Percentiles rank a stretch among this genome's conserved stretches.
These are phyloP conservation scores for Melanopsichium pennsylvanicum DNA, from an alignment of 1,284 basidiomycete species.

Conservation along the genomic window DNA sequence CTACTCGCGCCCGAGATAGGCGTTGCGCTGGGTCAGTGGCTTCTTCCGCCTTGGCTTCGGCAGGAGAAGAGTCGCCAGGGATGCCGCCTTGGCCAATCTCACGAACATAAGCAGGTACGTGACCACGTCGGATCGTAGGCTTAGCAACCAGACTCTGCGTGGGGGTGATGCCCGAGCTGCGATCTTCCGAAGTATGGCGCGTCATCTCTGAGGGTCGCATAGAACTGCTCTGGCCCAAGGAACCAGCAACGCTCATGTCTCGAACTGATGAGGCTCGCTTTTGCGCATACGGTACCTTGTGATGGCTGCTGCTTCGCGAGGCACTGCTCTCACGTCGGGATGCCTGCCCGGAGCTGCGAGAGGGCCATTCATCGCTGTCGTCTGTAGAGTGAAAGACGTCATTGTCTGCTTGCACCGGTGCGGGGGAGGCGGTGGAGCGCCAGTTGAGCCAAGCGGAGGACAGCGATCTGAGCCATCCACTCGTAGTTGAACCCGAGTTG, in stretches of 20 bases:
- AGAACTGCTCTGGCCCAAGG: constrained; percentile 10
- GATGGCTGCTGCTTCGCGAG: constrained; percentile 25
- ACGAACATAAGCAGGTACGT: constrained; percentile 51
- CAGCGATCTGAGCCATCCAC: constrained; percentile 50
- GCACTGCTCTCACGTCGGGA: constrained; percentile 30
- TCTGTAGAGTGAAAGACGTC: constrained; percentile 29
- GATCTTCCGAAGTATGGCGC: constrained; percentile 12
- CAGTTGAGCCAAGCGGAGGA: constrained; percentile 49
- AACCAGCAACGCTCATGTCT: constrained; percentile 12
- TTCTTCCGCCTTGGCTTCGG: constrained; percentile 10
- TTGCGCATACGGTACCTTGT: constrained; percentile 19
- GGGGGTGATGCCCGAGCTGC: constrained; percentile 40
- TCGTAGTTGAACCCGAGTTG: constrained; percentile 27
- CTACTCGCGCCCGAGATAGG: constrained; percentile 20
- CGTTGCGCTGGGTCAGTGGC: constrained; percentile 13
- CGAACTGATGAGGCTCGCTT: constrained; percentile 27
- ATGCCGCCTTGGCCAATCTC: constrained; percentile 57
- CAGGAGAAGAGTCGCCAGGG: constrained; percentile 42
- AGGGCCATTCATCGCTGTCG: constrained; percentile 37
- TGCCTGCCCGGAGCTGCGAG: constrained; percentile 4
- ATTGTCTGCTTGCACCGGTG: constrained; percentile 28
- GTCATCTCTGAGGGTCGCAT: constrained; percentile 10
- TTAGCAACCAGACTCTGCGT: constrained; percentile 51
- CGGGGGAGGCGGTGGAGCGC: constrained; percentile 35
- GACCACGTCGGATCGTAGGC: constrained; percentile 51